Evolutionary conservation across 176 grass and related monocot genomes (phyloP).

Genomic region (maize (Zea mays)): DNA sequence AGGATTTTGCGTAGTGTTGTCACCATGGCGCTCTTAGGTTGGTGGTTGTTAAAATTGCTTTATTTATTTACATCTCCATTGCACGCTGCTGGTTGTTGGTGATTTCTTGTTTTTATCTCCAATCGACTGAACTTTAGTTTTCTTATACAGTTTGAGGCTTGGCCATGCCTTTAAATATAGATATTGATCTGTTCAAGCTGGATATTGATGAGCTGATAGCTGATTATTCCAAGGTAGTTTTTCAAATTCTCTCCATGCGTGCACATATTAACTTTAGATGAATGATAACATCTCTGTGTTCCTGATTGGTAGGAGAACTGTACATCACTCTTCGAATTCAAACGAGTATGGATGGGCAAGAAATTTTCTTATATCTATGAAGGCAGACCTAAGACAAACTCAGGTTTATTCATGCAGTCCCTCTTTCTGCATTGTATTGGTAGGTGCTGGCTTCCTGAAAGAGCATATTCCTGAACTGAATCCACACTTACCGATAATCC

Average conservation of each 20-base stretch:
- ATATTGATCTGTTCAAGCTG: conserved; percentile 73
- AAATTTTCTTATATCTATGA: conserved; percentile 87
- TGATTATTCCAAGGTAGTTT: conserved; percentile 58
- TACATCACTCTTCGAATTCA: conserved; percentile 54
- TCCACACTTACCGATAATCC: not conserved
- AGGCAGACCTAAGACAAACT: conserved; percentile 59
- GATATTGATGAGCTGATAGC: conserved; percentile 78
- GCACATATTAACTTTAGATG: not conserved
- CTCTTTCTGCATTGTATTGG: conserved; percentile 73
- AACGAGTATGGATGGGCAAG: conserved; percentile 68
- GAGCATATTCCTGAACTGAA: not conserved
- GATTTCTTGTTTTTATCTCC: not conserved
- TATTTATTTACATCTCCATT: not conserved
- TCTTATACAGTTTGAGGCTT: not conserved
- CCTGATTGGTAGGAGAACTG: conserved; percentile 50
- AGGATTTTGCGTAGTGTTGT: not conserved
- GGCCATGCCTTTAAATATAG: conserved; percentile 39
- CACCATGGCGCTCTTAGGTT: not conserved
- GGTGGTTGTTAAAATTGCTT: not conserved
- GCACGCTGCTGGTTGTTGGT: not conserved
- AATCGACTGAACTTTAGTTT: conserved; percentile 24
- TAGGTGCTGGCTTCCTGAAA: conserved; percentile 33
- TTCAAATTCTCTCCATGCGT: not conserved
- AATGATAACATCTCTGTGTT: not conserved
- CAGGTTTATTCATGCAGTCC: conserved; percentile 84